phyloP scores from a whole-genome alignment of 345 rosid genomes.

The Carallia pectinifolia region DNA sequence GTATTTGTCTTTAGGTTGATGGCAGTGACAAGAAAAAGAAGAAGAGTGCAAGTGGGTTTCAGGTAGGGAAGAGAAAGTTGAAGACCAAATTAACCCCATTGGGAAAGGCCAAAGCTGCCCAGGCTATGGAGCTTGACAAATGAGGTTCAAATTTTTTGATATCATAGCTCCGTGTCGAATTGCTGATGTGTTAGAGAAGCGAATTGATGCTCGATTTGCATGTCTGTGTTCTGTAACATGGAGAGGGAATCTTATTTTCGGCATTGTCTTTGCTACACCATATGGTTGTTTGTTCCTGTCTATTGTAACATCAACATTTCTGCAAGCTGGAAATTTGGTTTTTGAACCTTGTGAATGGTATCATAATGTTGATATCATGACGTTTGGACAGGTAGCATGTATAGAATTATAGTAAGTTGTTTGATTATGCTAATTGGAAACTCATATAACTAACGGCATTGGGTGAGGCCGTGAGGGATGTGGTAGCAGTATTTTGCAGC shows the following conservation, averaged over 20 bases:
- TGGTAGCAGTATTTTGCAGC: neutral
- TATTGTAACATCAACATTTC: slow-evolving; percentile 3
- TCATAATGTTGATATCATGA: neutral
- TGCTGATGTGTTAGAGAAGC: neutral
- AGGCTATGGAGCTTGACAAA: slow-evolving; percentile 94
- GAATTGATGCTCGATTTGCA: slow-evolving; percentile 1
- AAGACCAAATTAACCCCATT: slow-evolving; percentile 76
- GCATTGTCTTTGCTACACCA: neutral
- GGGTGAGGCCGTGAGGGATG: neutral
- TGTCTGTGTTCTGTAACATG: slow-evolving; percentile 17
- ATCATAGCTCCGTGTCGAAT: neutral
- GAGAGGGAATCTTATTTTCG: neutral
- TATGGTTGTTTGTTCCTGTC: neutral
- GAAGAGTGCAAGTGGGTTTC: slow-evolving; percentile 65
- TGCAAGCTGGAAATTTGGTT: neutral
- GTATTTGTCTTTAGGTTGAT: slow-evolving; percentile 53
- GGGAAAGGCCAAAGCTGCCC: slow-evolving; percentile 85
- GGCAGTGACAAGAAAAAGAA: slow-evolving; percentile 63
- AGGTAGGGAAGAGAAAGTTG: slow-evolving; percentile 80
- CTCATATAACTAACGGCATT: neutral
- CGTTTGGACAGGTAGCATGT: neutral
- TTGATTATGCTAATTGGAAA: neutral
- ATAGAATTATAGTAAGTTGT: neutral
- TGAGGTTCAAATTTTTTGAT: slow-evolving; percentile 30
- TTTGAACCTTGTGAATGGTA: slow-evolving; percentile 1